phyloP scores from a whole-genome alignment of 495 filamentous ascomycete species.

The Elasticomyces elasticus region DNA sequence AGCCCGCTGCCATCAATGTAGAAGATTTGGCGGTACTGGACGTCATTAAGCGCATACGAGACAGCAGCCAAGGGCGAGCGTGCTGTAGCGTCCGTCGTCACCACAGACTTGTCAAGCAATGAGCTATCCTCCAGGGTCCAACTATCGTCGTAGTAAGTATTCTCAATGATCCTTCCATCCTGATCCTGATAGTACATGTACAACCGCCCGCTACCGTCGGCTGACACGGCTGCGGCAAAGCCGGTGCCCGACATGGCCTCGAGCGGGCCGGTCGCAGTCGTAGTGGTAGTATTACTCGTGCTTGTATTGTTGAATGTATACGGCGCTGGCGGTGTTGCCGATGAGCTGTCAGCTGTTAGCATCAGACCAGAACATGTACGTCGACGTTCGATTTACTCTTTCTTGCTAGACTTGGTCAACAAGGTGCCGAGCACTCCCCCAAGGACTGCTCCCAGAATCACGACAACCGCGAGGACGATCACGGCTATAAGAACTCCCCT shows the following conservation, averaged over 20 bases:
- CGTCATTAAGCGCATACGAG: not conserved
- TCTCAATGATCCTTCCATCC: constrained; percentile 7
- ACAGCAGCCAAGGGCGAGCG: constrained; percentile 7
- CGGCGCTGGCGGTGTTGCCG: not conserved
- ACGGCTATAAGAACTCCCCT: constrained; percentile 1
- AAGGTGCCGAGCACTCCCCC: constrained; percentile 6
- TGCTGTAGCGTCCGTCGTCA: constrained; percentile 1
- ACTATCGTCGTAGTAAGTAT: not conserved
- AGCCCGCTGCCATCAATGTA: constrained; percentile 5
- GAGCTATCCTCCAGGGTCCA: constrained; percentile 2
- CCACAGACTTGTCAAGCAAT: constrained; percentile 1
- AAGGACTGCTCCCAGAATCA: constrained; percentile 4
- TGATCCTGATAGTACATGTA: constrained; percentile 7
- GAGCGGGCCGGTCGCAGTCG: not conserved
- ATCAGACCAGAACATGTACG: too few species aligned
- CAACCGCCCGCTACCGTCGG: not conserved
- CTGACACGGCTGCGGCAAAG: not conserved
- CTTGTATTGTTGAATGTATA: not conserved
- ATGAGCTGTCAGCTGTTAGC: not conserved
- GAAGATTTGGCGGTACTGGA: constrained; percentile 6
- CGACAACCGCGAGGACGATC: not conserved
- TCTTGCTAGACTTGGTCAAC: not conserved
- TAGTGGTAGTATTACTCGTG: not conserved
- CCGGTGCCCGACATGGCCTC: constrained; percentile 7
- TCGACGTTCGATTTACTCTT: not conserved